Percentiles rank a stretch among this genome's conserved stretches.
phyloP scores from a whole-genome alignment of 345 rosid species.

The Citrus inodora region DNA sequence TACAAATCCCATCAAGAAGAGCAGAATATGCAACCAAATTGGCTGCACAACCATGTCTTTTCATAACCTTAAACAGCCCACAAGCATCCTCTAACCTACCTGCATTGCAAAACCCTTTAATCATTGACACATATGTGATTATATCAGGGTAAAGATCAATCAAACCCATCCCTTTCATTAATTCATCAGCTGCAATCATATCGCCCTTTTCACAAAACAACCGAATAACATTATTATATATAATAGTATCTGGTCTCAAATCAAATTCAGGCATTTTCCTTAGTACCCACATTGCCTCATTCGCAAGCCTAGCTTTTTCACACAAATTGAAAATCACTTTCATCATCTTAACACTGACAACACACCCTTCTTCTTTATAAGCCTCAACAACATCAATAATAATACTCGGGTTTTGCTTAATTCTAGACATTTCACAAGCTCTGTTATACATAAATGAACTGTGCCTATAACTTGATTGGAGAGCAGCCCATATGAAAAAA shows the following conservation, averaged over 20 bases:
- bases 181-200: slow-evolving; percentile 43
- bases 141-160: slow-evolving; percentile 59
- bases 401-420: slow-evolving; percentile 48
- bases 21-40: slow-evolving; percentile 62
- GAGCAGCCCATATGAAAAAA: slow-evolving; percentile 83
- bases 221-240: slow-evolving; percentile 61
- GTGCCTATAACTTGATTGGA: slow-evolving; percentile 60
- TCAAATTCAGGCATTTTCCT: slow-evolving; percentile 63
- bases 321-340: slow-evolving; percentile 66
- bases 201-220: slow-evolving; percentile 67
- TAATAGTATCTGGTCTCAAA: slow-evolving; percentile 41
- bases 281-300: slow-evolving; percentile 68
- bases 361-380: slow-evolving; percentile 42
- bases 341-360: slow-evolving; percentile 53
- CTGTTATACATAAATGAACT: slow-evolving; percentile 52
- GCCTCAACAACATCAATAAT: slow-evolving; percentile 51
- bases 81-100: slow-evolving; percentile 66
- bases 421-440: slow-evolving; percentile 57
- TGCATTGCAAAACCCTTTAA: slow-evolving; percentile 63
- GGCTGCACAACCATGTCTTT: slow-evolving; percentile 47
- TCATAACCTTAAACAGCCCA: slow-evolving; percentile 51
- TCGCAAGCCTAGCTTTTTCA: slow-evolving; percentile 52
- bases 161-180: slow-evolving; percentile 75
- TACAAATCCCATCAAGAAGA: slow-evolving; percentile 63
- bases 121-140: slow-evolving; percentile 54